phyloP scores from a whole-genome alignment of 1,284 basidiomycete genomes.

The Naganishia sp. region DNA sequence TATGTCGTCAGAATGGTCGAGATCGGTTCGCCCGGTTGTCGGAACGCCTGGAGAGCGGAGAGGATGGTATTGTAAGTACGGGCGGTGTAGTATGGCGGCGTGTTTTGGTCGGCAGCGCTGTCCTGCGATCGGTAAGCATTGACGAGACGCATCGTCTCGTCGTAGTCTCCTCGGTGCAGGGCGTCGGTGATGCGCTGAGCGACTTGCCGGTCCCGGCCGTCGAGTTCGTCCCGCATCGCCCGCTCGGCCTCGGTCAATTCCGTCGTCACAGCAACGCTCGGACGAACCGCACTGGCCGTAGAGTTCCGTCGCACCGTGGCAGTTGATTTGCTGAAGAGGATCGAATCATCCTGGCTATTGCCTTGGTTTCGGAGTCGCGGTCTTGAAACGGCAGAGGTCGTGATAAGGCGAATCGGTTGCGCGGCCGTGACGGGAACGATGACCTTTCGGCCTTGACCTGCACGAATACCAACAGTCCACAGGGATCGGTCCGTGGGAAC shows the following conservation, averaged over 20 bases:
- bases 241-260: conserved; percentile 2
- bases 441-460: not conserved
- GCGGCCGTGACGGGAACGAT: conserved; percentile 4
- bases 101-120: conserved; percentile 22
- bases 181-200: conserved; percentile 17
- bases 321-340: not conserved
- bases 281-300: not conserved
- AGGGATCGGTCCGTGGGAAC: not conserved
- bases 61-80: conserved; percentile 69
- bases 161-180: not conserved
- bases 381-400: not conserved
- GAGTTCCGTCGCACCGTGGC: conserved; percentile 6
- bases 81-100: conserved; percentile 41
- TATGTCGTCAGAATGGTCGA: conserved; percentile 69
- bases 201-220: not conserved
- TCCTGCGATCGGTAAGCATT: conserved; percentile 20
- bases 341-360: not conserved
- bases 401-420: conserved; percentile 1
- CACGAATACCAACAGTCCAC: conserved; percentile 19
- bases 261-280: not conserved
- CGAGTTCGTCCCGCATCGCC: conserved; percentile 11
- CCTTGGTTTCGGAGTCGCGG: not conserved
- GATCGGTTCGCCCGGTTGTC: conserved; percentile 62
- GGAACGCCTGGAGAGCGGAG: conserved; percentile 59
- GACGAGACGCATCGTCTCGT: conserved; percentile 4